Evolutionary conservation across 176 grass and related monocot genomes (phyloP).

Genomic region (Bothriochloa decipiens): DNA sequence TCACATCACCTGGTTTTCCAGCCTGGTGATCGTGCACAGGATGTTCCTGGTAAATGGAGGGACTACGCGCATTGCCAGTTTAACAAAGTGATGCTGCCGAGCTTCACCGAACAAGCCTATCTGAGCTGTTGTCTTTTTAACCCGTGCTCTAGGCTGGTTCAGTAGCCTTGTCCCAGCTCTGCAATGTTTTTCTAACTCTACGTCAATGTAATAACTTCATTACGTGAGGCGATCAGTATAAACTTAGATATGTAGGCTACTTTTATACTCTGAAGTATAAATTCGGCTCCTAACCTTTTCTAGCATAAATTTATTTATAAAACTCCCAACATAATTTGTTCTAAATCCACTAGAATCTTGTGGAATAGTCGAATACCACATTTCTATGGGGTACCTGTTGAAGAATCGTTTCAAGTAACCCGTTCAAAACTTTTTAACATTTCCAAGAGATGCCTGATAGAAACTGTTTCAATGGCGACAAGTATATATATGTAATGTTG

Average conservation of each 20-base stretch:
- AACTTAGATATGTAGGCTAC: background rate
- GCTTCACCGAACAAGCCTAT: background rate
- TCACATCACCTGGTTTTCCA: background rate
- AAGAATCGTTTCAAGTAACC: background rate
- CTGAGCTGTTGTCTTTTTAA: constrained; percentile 23
- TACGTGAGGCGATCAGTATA: background rate
- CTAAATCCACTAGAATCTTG: background rate
- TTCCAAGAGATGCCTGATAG: background rate
- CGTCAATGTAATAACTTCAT: background rate
- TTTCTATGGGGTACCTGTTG: background rate
- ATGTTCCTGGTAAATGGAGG: background rate
- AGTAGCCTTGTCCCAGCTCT: constrained; percentile 8
- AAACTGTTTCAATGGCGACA: background rate
- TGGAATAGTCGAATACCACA: background rate
- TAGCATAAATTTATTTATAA: background rate
- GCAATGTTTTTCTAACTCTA: background rate
- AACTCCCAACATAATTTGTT: background rate
- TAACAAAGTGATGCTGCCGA: background rate
- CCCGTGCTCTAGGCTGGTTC: background rate
- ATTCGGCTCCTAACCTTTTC: background rate
- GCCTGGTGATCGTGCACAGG: background rate
- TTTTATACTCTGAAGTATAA: background rate
- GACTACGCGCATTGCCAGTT: background rate
- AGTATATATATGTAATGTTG: background rate
- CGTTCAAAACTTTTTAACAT: background rate